A percentile compares a stretch with the other conserved stretches of the same genome.
Conservation (phyloP, 148 eudicot genomes). For the Diospyros lotus region DNA sequence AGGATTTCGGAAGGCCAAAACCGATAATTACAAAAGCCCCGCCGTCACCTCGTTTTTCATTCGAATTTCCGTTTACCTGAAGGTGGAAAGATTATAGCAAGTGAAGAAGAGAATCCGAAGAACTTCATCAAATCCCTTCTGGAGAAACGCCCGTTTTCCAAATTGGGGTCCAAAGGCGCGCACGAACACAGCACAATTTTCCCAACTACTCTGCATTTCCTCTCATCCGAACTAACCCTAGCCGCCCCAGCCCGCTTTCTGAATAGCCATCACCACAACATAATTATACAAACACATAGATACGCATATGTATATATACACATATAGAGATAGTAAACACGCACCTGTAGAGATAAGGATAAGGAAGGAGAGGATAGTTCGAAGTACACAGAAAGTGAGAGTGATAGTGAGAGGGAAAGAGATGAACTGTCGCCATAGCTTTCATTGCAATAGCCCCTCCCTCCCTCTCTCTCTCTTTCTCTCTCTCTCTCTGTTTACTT, state of each 20-base stretch:
- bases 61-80: conserved; percentile 26
- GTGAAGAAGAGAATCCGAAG: conserved; percentile 52
- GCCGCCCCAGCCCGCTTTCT: conserved; percentile 29
- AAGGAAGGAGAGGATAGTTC: conserved; percentile 16
- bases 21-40: not conserved
- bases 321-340: not conserved
- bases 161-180: conserved; percentile 27
- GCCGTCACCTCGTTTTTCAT: no score
- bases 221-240: conserved; percentile 13
- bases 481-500: conserved; percentile 2
- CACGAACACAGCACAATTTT: conserved; percentile 27
- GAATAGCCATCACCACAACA: conserved; percentile 16
- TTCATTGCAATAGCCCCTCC: not conserved
- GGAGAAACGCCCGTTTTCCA: conserved; percentile 16
- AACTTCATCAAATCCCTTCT: conserved; percentile 64
- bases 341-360: conserved; percentile 30
- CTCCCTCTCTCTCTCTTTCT: not conserved
- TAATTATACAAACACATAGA: not conserved
- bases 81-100: conserved; percentile 39
- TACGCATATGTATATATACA: not conserved
- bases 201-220: conserved; percentile 30
- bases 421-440: conserved; percentile 38
- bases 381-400: conserved; percentile 20
- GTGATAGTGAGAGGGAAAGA: conserved; percentile 25
- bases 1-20: not conserved